These are phyloP conservation scores for Apiospora aurea DNA, from an alignment of 2,329 filamentous ascomycete genomes.

Conservation along the genomic window DNA sequence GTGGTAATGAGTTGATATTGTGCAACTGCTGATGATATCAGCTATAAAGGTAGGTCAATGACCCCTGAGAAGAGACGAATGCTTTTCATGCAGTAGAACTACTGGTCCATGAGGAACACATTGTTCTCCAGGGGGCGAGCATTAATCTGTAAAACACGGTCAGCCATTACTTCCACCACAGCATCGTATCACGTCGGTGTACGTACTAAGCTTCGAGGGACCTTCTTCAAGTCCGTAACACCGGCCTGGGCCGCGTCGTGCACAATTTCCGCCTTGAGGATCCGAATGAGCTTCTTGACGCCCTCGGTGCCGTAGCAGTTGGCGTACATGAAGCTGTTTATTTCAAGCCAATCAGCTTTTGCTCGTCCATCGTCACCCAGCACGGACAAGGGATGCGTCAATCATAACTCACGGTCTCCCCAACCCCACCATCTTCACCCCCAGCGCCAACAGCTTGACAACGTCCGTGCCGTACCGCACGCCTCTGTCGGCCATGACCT, in stretches of 20 bases:
- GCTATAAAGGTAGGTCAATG: background rate
- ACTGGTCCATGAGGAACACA: slow-evolving; percentile 25
- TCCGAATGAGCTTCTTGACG: slow-evolving; percentile 52
- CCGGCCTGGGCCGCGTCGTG: slow-evolving; percentile 46
- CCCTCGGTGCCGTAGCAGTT: slow-evolving; percentile 57
- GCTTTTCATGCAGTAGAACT: background rate
- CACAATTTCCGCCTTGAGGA: slow-evolving; percentile 56
- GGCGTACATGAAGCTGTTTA: slow-evolving; percentile 52
- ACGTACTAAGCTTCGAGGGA: slow-evolving; percentile 30
- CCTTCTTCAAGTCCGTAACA: slow-evolving; percentile 35
- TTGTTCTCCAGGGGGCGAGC: slow-evolving; percentile 24
- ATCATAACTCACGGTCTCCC: slow-evolving; percentile 44
- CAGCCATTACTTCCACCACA: background rate
- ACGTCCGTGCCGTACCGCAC: slow-evolving; percentile 48
- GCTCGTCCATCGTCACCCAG: no score
- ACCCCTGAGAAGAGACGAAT: background rate
- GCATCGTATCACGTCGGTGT: background rate
- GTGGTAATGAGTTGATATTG: no score
- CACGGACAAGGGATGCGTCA: background rate
- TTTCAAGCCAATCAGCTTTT: background rate
- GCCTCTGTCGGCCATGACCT: slow-evolving; percentile 48
- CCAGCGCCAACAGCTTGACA: slow-evolving; percentile 48
- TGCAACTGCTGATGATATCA: no score
- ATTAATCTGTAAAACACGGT: slow-evolving; percentile 23
- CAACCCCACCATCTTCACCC: slow-evolving; percentile 50